Conservation (phyloP, 2,329 filamentous ascomycete species). For the Davidsoniella neocaledoniae region DNA sequence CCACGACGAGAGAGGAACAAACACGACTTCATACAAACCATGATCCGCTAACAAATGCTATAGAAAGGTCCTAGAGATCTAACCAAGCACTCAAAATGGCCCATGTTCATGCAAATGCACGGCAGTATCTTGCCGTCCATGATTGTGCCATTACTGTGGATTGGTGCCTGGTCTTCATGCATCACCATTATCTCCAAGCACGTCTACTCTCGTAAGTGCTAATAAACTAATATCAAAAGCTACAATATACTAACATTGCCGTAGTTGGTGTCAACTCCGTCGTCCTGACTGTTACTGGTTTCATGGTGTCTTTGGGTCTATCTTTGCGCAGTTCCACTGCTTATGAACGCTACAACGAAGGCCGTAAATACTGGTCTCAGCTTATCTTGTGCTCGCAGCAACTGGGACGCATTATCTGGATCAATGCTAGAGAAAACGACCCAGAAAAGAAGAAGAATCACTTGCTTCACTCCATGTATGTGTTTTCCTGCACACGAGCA, state of each 20-base stretch:
- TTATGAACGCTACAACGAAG: constrained; percentile 55
- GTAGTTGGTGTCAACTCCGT: constrained; percentile 37
- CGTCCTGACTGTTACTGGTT: constrained; percentile 61
- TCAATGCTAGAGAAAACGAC: constrained; percentile 32
- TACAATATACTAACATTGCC: background rate
- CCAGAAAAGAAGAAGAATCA: constrained; percentile 15
- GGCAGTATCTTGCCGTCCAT: constrained; percentile 60
- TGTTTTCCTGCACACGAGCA: background rate
- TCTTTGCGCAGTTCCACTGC: constrained; percentile 64
- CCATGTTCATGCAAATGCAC: constrained; percentile 57
- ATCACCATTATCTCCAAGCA: constrained; percentile 40
- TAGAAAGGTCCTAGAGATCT: constrained; percentile 46
- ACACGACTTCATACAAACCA: background rate
- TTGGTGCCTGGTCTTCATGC: constrained; percentile 47
- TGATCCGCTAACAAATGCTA: background rate
- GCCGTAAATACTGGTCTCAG: constrained; percentile 45
- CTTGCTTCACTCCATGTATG: constrained; percentile 11
- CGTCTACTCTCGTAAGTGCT: constrained; percentile 17
- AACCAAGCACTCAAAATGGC: constrained; percentile 59
- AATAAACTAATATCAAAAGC: background rate
- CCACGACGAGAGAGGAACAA: background rate
- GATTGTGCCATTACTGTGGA: constrained; percentile 48
- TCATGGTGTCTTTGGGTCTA: constrained; percentile 63
- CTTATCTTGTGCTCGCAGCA: constrained; percentile 45
- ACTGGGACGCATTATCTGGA: constrained; percentile 67